phyloP scores from a whole-genome alignment of 208 protist species.

The Trypanosoma cruzi region DNA sequence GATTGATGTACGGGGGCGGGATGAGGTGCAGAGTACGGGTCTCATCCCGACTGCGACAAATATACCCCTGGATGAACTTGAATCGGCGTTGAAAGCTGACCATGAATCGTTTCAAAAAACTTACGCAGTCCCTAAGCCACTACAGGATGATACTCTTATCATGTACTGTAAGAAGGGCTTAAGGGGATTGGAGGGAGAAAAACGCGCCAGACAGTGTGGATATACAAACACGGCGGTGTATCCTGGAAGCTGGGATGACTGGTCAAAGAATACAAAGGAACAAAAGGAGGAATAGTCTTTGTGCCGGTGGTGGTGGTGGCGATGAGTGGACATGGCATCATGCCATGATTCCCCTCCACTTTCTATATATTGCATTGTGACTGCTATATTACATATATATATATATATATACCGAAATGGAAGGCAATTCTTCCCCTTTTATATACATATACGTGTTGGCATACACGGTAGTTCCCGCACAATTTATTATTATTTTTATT shows the following conservation, averaged over 20 bases:
- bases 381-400: too few relatives aligned
- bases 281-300: background rate
- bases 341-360: too few relatives aligned
- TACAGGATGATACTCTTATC: slow-evolving; percentile 48
- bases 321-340: too few relatives aligned
- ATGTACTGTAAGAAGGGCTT: slow-evolving; percentile 66
- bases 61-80: slow-evolving; percentile 64
- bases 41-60: slow-evolving; percentile 60
- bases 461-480: too few relatives aligned
- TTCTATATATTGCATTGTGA: too few relatives aligned
- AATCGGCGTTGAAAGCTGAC: slow-evolving; percentile 40
- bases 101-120: slow-evolving; percentile 44
- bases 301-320: too few relatives aligned
- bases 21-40: slow-evolving; percentile 50
- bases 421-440: too few relatives aligned
- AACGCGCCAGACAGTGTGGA: slow-evolving; percentile 33
- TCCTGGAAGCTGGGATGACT: slow-evolving; percentile 78
- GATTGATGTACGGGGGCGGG: slow-evolving; percentile 59
- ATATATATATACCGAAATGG: too few relatives aligned
- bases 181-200: slow-evolving; percentile 53
- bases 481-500: too few relatives aligned
- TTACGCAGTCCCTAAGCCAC: slow-evolving; percentile 47
- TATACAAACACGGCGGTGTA: slow-evolving; percentile 70
- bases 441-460: too few relatives aligned
- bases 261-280: slow-evolving; percentile 48